Evolutionary conservation across 768 basidiomycete species (phyloP), one percentile per base, ranked within the genome.

Genomic region (Cystofilobasidium bisporidii): DNA sequence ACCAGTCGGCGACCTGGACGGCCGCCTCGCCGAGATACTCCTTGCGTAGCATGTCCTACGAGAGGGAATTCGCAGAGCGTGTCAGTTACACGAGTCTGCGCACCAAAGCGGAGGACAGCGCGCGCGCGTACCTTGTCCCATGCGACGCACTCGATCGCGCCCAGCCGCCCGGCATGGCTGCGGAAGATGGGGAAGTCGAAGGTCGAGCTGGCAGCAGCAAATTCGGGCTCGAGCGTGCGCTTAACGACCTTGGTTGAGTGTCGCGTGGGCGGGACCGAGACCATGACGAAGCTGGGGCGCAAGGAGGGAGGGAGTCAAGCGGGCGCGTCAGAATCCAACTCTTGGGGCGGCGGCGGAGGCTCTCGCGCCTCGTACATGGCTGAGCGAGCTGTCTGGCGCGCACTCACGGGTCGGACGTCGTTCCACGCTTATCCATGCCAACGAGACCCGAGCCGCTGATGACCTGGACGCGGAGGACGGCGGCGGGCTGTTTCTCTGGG

Each of bases 21-120:
- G 86, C 83, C 6, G 84, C 82, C 77, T 99, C 94, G 20, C 96
- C 96, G 20, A 99, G 81, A 75, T 96, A 99, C 55, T 97, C 94
- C 79, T 92, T 96, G 73, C 81, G 83, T 73, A 91, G 76, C 71
- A 89, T 80, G 38, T 79, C 76, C 77, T 97, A 63, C 26, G 59
- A n/a, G 71, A 57, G 32, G 18, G 43, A 45, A 63, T 32, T 55
- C 38, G 17, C 28, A 32, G 1, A 20, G 17, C 3, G 4, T 53
- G 38, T 18, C 18, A 40, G 55, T 43, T 43, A 55, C 50, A 50
- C 32, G 11, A 2, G 50, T 40, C 22, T 50, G 3, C 2, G 2
- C 0, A 40, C 1, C n/a, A 15, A 36, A 15, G 8, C 9, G 11
- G 32, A 26, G 47, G 12, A 20, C 24, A 20, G 6, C 6, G 18